Conservation (phyloP, 108 stramenopile species). For the Nitzschia inconspicua region DNA sequence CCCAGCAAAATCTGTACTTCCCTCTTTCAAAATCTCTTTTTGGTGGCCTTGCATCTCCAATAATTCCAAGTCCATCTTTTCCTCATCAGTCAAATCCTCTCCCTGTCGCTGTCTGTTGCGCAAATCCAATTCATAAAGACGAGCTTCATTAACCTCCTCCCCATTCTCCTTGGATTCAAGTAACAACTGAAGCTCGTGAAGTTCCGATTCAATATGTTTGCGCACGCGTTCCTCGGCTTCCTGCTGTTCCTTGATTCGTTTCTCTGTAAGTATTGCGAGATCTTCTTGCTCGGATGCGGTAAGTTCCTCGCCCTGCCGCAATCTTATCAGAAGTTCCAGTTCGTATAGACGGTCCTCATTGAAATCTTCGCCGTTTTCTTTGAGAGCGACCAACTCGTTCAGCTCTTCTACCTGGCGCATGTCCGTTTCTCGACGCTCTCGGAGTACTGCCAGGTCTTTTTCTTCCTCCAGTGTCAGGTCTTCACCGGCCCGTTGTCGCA, state of each 20-base stretch:
- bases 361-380: background rate
- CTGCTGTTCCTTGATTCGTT: constrained; percentile 1
- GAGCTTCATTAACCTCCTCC: constrained; percentile 10
- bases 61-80: constrained; percentile 2
- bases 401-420: too few relatives aligned
- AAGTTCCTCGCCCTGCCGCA: constrained; percentile 5
- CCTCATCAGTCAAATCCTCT: constrained; percentile 11
- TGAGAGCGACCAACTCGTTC: background rate
- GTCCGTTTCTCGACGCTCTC: too few relatives aligned
- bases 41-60: background rate
- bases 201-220: too few relatives aligned
- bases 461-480: background rate
- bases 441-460: background rate
- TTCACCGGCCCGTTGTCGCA: background rate
- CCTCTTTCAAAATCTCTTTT: background rate
- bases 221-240: too few relatives aligned
- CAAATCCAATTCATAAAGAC: constrained; percentile 11
- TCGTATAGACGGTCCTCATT: constrained; percentile 11
- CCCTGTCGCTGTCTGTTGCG: background rate
- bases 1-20: background rate
- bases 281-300: too few relatives aligned
- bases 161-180: background rate
- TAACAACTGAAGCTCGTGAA: background rate
- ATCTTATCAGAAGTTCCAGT: constrained; percentile 11
- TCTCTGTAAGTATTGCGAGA: too few relatives aligned